phyloP scores from a whole-genome alignment of 1,284 basidiomycete genomes.

The Naganishia albida region DNA sequence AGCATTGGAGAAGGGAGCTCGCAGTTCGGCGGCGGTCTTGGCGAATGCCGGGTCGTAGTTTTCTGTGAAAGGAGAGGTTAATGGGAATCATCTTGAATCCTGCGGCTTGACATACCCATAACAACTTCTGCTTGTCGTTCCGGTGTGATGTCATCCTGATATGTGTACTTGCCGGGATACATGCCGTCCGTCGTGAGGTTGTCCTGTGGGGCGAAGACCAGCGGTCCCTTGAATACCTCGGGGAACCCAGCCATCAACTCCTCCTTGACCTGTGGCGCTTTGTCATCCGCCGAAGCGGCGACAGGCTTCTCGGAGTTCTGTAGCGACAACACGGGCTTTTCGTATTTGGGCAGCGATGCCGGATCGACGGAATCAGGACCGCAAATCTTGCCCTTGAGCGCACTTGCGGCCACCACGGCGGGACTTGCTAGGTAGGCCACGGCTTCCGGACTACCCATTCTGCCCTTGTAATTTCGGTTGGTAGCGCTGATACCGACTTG shows the following conservation, averaged over 20 bases:
- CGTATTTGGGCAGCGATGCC: constrained; percentile 59
- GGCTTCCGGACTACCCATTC: constrained; percentile 95
- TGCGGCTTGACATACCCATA: constrained; percentile 51
- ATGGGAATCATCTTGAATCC: not conserved
- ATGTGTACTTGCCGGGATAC: constrained; percentile 99
- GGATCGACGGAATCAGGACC: constrained; percentile 73
- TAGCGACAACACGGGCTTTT: constrained; percentile 55
- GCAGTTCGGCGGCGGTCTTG: constrained; percentile 66
- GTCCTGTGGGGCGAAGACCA: constrained; percentile 93
- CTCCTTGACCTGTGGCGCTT: constrained; percentile 56
- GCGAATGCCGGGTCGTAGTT: constrained; percentile 95
- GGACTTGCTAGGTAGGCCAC: constrained; percentile 94
- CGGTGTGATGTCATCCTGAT: constrained; percentile 98
- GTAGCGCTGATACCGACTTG: constrained; percentile 96
- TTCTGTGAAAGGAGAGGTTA: constrained; percentile 57
- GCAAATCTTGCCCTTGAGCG: constrained; percentile 86
- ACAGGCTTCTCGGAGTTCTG: constrained; percentile 56
- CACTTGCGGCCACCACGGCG: constrained; percentile 94
- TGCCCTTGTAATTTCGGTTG: constrained; percentile 97
- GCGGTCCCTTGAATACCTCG: constrained; percentile 72
- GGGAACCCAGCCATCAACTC: constrained; percentile 80
- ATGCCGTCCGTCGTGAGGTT: constrained; percentile 98
- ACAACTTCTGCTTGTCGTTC: constrained; percentile 94
- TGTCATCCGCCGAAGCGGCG: constrained; percentile 58
- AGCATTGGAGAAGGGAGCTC: constrained; percentile 42